Percentiles rank a stretch among this genome's conserved stretches.
phyloP scores from a whole-genome alignment of 495 filamentous ascomycete species.

The Trichoderma reesei region DNA sequence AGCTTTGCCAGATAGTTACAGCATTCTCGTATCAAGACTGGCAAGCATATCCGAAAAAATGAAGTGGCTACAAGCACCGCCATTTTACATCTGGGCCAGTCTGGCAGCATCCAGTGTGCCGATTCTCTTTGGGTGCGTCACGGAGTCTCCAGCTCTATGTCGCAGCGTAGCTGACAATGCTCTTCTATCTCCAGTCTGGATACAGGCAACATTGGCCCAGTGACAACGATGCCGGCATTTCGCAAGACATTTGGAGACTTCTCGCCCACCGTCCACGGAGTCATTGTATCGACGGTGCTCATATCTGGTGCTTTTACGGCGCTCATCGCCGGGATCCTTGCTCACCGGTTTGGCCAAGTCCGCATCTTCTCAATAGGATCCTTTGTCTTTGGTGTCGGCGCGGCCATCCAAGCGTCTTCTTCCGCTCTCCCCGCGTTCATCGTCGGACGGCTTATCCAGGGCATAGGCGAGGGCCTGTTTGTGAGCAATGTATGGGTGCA shows the following conservation, averaged over 20 bases:
- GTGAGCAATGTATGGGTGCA: constrained; percentile 49
- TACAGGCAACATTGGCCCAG: constrained; percentile 55
- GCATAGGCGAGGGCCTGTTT: constrained; percentile 53
- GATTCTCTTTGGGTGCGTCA: not conserved
- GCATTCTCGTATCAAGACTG: not conserved
- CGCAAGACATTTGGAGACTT: constrained; percentile 39
- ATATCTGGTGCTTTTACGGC: constrained; percentile 53
- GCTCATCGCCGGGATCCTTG: constrained; percentile 52
- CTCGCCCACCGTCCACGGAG: constrained; percentile 48
- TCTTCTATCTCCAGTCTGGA: no score
- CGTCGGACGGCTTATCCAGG: constrained; percentile 44
- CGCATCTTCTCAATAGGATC: constrained; percentile 44
- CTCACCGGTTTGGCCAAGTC: constrained; percentile 48
- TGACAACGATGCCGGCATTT: constrained; percentile 54
- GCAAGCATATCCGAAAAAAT: not conserved
- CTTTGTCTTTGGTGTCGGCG: constrained; percentile 45
- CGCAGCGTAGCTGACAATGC: not conserved
- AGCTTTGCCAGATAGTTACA: no score
- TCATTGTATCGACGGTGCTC: constrained; percentile 58
- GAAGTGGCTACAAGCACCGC: not conserved
- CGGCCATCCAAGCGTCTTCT: constrained; percentile 38
- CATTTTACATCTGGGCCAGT: not conserved
- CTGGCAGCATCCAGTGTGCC: not conserved
- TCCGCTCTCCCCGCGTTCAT: constrained; percentile 48
- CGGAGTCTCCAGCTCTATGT: not conserved